Evolutionary conservation across 768 basidiomycete species (phyloP).

Genomic region (Basidioascus undulatus): DNA sequence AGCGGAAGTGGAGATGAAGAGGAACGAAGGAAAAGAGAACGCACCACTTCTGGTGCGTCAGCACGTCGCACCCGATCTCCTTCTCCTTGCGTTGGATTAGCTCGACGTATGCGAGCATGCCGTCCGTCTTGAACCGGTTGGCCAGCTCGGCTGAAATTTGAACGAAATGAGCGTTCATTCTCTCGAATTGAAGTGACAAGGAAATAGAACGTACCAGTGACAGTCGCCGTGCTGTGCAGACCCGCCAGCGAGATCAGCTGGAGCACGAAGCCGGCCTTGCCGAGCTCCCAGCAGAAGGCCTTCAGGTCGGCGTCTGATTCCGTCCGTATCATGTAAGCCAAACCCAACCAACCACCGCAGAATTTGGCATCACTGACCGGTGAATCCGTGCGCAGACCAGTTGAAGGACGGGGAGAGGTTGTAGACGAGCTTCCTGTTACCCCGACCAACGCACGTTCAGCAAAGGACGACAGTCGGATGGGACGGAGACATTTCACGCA

Average conservation of each 20-base stretch:
- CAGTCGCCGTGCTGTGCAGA: constrained; percentile 59
- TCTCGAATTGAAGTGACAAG: not conserved
- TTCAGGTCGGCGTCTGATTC: constrained; percentile 48
- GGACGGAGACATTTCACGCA: constrained; percentile 11
- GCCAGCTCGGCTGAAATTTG: constrained; percentile 42
- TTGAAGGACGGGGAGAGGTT: constrained; percentile 88
- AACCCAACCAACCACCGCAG: not conserved
- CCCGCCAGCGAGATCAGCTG: constrained; percentile 76
- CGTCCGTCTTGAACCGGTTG: constrained; percentile 52
- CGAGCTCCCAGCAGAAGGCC: constrained; percentile 72
- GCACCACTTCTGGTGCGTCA: constrained; percentile 85
- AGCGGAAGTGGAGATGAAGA: not conserved
- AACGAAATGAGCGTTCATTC: not conserved
- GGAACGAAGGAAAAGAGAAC: constrained; percentile 9
- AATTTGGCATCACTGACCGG: constrained; percentile 11
- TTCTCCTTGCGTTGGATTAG: constrained; percentile 70
- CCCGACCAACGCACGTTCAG: not conserved
- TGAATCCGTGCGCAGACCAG: constrained; percentile 64
- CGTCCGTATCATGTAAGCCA: too few species aligned
- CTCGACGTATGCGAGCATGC: constrained; percentile 80
- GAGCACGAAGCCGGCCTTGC: constrained; percentile 65
- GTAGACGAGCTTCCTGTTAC: constrained; percentile 55
- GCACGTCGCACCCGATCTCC: constrained; percentile 65
- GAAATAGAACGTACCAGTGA: constrained; percentile 31
- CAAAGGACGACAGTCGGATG: not conserved